Conservation (phyloP, 73 alveolate genomes). For the Diophrys sp. region DNA sequence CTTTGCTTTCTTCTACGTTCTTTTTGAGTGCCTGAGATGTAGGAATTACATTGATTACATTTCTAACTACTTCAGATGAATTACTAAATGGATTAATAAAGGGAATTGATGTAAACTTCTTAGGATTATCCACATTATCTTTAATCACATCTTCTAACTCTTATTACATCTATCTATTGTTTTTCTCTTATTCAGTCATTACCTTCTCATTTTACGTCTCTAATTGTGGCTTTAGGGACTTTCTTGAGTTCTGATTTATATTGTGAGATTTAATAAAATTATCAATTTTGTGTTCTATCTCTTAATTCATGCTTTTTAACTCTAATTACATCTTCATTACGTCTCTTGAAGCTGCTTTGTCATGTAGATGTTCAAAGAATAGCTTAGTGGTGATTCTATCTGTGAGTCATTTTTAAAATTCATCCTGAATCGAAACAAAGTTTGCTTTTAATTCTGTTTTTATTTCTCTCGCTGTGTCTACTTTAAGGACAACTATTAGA, state of each 20-base stretch:
- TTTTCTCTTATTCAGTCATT: no score
- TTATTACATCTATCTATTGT: no score
- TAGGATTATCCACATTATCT: neutral
- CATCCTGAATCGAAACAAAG: no score
- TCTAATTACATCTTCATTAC: neutral
- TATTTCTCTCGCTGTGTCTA: no score
- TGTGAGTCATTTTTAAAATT: no score
- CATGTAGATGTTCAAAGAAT: no score
- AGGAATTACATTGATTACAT: neutral
- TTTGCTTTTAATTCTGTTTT: no score
- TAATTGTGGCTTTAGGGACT: constrained; percentile 2
- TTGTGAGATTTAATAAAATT: neutral
- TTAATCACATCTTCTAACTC: neutral
- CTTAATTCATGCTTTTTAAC: neutral
- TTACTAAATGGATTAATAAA: neutral
- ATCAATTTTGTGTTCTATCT: neutral
- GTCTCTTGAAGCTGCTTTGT: neutral
- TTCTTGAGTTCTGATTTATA: neutral
- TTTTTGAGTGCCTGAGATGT: neutral
- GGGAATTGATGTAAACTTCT: neutral
- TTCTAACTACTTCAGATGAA: neutral
- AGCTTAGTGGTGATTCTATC: no score
- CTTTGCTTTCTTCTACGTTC: neutral
- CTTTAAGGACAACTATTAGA: no score
- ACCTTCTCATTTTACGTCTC: no score